These are phyloP conservation scores for Beauveria scarabaeidicola DNA, from an alignment of 2,329 filamentous ascomycete species.

Conservation along the genomic window DNA sequence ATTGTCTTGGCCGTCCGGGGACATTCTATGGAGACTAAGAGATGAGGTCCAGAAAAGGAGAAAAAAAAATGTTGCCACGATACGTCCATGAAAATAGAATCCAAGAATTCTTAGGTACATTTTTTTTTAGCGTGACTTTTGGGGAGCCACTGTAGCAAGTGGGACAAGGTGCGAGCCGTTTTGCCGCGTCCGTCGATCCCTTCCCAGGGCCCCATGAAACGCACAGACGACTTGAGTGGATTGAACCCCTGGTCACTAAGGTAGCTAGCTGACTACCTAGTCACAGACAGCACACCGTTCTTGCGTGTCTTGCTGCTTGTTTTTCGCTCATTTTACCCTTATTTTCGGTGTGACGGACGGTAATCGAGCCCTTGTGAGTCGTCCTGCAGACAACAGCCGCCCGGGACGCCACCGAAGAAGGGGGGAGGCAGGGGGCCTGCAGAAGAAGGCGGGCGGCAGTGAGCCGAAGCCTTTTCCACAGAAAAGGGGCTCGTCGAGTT, in stretches of 20 bases:
- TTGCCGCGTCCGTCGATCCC: conserved; percentile 1
- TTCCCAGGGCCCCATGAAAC: background rate
- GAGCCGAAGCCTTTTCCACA: background rate
- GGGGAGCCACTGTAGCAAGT: too few relatives aligned
- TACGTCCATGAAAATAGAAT: background rate
- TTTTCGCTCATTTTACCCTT: background rate
- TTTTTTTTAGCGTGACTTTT: too few relatives aligned
- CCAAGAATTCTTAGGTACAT: background rate
- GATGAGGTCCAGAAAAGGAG: background rate
- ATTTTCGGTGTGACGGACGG: background rate
- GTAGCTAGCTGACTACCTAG: too few relatives aligned
- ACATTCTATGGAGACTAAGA: background rate
- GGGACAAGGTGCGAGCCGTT: background rate
- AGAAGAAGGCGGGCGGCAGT: background rate
- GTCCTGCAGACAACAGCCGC: background rate
- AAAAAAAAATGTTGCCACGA: too few relatives aligned
- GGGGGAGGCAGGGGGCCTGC: background rate
- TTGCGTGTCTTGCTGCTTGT: conserved; percentile 1
- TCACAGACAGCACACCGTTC: conserved; percentile 2
- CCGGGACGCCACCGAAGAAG: background rate
- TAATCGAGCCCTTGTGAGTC: background rate
- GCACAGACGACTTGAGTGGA: background rate
- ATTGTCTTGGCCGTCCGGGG: background rate
- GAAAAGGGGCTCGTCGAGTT: background rate
- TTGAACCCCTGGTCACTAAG: background rate